Conservation (phyloP, 1,284 basidiomycete species). For the Sphaerobolus stellatus region DNA sequence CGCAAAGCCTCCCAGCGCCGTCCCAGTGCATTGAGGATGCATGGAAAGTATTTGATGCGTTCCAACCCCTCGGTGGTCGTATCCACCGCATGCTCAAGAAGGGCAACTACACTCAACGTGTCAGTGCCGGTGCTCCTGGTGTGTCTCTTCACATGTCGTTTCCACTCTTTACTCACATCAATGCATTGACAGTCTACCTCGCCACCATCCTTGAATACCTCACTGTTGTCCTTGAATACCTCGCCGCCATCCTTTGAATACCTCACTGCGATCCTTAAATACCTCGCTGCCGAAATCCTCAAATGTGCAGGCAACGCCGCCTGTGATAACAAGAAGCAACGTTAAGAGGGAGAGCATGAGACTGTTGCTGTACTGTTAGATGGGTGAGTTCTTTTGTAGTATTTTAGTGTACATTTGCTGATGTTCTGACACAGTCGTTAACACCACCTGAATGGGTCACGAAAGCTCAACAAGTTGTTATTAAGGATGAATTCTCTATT, state of each 20-base stretch:
- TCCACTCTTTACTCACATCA: constrained; percentile 2
- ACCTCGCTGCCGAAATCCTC: constrained; percentile 83
- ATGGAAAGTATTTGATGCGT: too few species aligned
- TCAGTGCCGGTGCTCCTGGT: constrained; percentile 74
- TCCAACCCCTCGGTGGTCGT: constrained; percentile 87
- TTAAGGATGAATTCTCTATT: too few species aligned
- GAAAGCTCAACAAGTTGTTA: too few species aligned
- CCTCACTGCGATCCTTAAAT: constrained; percentile 87
- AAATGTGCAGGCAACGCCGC: constrained; percentile 86
- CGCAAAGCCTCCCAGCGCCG: too few species aligned
- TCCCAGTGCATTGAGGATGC: too few species aligned
- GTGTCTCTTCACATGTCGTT: constrained; percentile 32
- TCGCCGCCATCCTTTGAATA: constrained; percentile 86
- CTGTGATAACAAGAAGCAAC: constrained; percentile 74
- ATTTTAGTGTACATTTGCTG: too few species aligned
- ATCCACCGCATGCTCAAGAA: constrained; percentile 83
- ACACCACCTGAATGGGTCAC: too few species aligned
- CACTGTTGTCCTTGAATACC: constrained; percentile 82
- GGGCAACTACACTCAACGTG: constrained; percentile 74
- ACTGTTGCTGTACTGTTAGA: too few species aligned
- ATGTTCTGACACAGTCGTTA: too few species aligned
- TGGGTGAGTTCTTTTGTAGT: too few species aligned
- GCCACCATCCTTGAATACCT: constrained; percentile 85
- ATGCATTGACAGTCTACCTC: constrained; percentile 66
- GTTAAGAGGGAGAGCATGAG: too few species aligned